Conservation (phyloP, 2,329 filamentous ascomycete genomes). For the Fusarium pseudocircinatum region DNA sequence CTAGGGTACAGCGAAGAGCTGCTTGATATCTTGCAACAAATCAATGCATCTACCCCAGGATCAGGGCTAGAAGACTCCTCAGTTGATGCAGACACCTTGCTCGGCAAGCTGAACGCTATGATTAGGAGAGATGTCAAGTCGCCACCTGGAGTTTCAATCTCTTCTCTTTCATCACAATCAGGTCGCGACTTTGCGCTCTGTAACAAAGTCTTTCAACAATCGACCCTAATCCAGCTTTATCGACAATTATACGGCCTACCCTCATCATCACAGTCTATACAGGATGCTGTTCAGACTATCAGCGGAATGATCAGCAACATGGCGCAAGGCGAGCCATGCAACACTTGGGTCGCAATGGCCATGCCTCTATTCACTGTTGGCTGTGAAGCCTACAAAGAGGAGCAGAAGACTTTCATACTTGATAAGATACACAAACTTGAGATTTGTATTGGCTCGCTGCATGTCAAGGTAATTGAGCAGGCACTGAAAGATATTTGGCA, state of each 20-base stretch:
- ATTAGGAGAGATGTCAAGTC: conserved; percentile 35
- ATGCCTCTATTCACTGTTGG: conserved; percentile 46
- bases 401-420: conserved; percentile 33
- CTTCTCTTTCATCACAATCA: conserved; percentile 36
- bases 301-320: conserved; percentile 40
- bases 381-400: conserved; percentile 37
- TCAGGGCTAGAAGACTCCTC: neutral
- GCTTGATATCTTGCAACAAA: conserved; percentile 37
- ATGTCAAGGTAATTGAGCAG: conserved; percentile 40
- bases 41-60: conserved; percentile 5
- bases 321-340: conserved; percentile 43
- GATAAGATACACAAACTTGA: conserved; percentile 43
- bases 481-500: conserved; percentile 43
- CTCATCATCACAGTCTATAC: conserved; percentile 28
- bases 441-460: conserved; percentile 39
- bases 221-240: conserved; percentile 41
- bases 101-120: conserved; percentile 38
- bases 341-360: conserved; percentile 47
- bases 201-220: conserved; percentile 42
- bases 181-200: conserved; percentile 41
- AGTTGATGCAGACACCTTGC: conserved; percentile 30
- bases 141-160: conserved; percentile 33
- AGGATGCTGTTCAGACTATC: conserved; percentile 29
- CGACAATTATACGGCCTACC: conserved; percentile 35
- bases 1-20: conserved; percentile 44